Evolutionary conservation across 164 flowering plant species (phyloP), one percentile per base, ranked within the genome.

Genomic region (Hamamelis virginiana): DNA sequence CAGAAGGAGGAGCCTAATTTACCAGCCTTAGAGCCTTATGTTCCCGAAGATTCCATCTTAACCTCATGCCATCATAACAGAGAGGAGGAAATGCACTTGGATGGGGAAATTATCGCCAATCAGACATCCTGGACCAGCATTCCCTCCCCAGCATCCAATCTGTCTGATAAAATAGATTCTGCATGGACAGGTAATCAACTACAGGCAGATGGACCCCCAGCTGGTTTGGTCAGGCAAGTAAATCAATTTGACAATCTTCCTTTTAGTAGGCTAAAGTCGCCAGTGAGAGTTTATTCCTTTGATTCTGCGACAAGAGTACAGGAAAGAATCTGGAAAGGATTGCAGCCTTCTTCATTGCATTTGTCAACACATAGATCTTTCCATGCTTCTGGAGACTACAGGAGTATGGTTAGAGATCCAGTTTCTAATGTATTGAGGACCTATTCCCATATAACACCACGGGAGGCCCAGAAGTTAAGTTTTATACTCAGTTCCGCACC

Each of bases 141-240:
- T 28, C 77, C 80, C 0, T 83, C 88, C 43, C 76, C 85, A 62
- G 84, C 69, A 18, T 85, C 96, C 1, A 80, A 71, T 73, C 84
- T 93, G 41, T 91, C 99, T 16, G 97, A 96, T 65, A 82, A 85
- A 80, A 96, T 96, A 65, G 98, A 96, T 75, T 90, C 85, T 63
- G 95, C 89, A 27, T 96, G 98, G 99, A 88, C 89, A 1, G 99
- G 99, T 41, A 64, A 57, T 61, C 19, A 41, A 0, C 48, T 60
- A 58, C 74, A 72, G 27, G 64, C 69, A 70, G 84, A 74, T 69
- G 78, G 70, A 33, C 25, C 63, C 46, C 69, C 75, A 69, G 59
- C 71, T 72, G 79, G 72, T 46, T 57, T 72, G 28, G 71, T 57
- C 60, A 73, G 66, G 62, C 69, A 67, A 28, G 57, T 64, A 25